Evolutionary conservation across 2,329 filamentous ascomycete species (phyloP), one percentile per base, ranked within the genome.

Genomic region (Colletotrichum spaethianum): DNA sequence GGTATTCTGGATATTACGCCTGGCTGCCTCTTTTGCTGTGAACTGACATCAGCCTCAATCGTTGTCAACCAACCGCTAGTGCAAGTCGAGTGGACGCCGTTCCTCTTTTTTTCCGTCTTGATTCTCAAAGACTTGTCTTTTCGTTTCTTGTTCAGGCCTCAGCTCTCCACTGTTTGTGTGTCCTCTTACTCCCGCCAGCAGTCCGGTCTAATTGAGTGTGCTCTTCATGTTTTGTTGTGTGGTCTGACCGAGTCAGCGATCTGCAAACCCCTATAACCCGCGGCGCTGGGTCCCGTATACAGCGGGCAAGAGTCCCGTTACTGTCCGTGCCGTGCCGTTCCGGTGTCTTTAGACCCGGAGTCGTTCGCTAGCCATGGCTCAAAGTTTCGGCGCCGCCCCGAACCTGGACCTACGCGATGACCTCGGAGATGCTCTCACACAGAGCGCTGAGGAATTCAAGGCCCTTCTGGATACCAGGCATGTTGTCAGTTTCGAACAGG

Each of bases 401-500:
- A 0, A 31, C 28, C 23, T 36, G 44, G 33, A 7, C 69, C 2
- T 69, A 31, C 38, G 53, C 44, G 38, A 6, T 28, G 65, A 61
- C 55, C 26, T 59, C 23, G 50, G 52, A 23, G 65, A 63, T 0
- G 67, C 26, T 28, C 36, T 76, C n/a, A n/a, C 26, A n/a, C 36
- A 44, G 3, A 63, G 52, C 1, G 62, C 75, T 50, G 28, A 59
- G 0, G 56, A 46, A 0, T 77, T 77, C 71, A 75, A 69, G 62
- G 55, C 66, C 18, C 50, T 14, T 3, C 75, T 78, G 11, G 74
- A 67, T 1, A 38, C 67, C 14, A 52, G 56, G 9, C 74, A 78
- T 40, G 63, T 63, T 46, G 67, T 73, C 3, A 63, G 60, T 1
- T 79, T 79, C 33, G 62, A 67, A 14, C n/a, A 57, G 18, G 75